Percentiles rank a stretch among this genome's conserved stretches.
Evolutionary conservation across 208 protist genomes (phyloP).

Genomic region (Sergeia podlipaevii): DNA sequence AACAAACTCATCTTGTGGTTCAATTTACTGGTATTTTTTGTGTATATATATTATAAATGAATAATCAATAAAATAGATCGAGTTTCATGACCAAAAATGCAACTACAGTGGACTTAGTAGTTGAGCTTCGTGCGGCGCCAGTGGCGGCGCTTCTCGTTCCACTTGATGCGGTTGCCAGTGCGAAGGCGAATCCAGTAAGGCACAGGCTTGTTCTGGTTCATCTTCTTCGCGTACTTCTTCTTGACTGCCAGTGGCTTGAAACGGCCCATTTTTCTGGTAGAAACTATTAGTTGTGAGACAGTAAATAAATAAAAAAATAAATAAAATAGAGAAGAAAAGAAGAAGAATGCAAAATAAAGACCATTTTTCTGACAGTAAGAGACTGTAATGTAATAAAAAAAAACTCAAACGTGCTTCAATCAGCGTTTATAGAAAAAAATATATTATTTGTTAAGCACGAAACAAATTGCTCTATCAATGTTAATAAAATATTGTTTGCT

Average conservation of each 20-base stretch:
- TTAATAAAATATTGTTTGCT: no score
- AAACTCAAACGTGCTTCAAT: no score
- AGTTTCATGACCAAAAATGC: no score
- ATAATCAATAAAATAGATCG: no score
- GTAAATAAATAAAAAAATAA: background rate
- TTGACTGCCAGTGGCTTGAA: constrained; percentile 92
- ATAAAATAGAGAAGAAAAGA: no score
- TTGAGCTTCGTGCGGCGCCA: constrained; percentile 95
- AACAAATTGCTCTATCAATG: background rate
- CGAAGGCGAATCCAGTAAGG: constrained; percentile 93
- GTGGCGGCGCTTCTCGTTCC: constrained; percentile 95
- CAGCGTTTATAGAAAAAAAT: no score
- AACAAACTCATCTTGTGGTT: no score
- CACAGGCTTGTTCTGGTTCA: constrained; percentile 92
- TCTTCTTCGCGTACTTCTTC: constrained; percentile 94
- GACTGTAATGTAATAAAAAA: no score
- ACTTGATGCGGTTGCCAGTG: constrained; percentile 92
- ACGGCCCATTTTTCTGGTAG: constrained; percentile 60
- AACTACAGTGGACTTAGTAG: constrained; percentile 45
- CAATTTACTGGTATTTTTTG: no score
- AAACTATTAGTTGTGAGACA: background rate
- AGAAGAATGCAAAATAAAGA: constrained; percentile 7
- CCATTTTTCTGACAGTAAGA: background rate
- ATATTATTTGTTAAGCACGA: no score
- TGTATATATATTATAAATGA: no score